These are phyloP conservation scores for Pelargonium myrrhifolium DNA, from an alignment of 441 rosid species.

Conservation along the genomic window DNA sequence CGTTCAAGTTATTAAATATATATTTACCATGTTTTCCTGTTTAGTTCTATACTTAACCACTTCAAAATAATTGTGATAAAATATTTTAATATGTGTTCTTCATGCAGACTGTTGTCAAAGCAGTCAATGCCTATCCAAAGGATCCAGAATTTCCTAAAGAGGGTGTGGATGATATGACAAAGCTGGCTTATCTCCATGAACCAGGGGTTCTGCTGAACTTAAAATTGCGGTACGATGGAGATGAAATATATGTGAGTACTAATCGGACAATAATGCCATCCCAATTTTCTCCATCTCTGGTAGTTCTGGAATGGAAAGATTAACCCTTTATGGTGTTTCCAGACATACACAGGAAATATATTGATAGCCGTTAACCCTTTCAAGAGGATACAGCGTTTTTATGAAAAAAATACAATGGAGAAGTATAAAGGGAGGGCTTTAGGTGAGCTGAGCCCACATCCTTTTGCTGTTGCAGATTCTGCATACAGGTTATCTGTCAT, in stretches of 20 bases:
- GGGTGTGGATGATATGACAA: slow-evolving; percentile 96
- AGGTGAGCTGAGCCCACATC: slow-evolving; percentile 69
- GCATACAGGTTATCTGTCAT: slow-evolving; percentile 49
- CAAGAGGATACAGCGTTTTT: slow-evolving; percentile 53
- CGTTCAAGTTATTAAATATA: not conserved
- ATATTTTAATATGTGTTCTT: slow-evolving; percentile 1
- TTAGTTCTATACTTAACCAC: slow-evolving; percentile 8
- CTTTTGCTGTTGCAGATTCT: slow-evolving; percentile 70
- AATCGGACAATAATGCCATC: slow-evolving; percentile 11
- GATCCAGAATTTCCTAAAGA: slow-evolving; percentile 81
- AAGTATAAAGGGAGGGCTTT: slow-evolving; percentile 51
- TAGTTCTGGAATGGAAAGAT: slow-evolving; percentile 15
- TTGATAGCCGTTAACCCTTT: slow-evolving; percentile 74
- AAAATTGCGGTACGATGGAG: slow-evolving; percentile 46
- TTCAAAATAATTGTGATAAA: slow-evolving; percentile 5
- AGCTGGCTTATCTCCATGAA: slow-evolving; percentile 87
- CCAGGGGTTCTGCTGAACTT: slow-evolving; percentile 86
- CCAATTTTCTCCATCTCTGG: slow-evolving; percentile 12
- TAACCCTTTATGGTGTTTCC: slow-evolving; percentile 28
- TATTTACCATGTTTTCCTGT: slow-evolving; percentile 2
- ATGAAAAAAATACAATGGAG: slow-evolving; percentile 46
- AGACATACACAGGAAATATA: slow-evolving; percentile 77
- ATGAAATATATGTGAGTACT: slow-evolving; percentile 85
- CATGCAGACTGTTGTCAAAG: slow-evolving; percentile 54
- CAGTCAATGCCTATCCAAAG: slow-evolving; percentile 50